A percentile compares a stretch with the other conserved stretches of the same genome.
Evolutionary conservation across 345 rosid genomes (phyloP).

Genomic region (Eucalyptus microcorys): DNA sequence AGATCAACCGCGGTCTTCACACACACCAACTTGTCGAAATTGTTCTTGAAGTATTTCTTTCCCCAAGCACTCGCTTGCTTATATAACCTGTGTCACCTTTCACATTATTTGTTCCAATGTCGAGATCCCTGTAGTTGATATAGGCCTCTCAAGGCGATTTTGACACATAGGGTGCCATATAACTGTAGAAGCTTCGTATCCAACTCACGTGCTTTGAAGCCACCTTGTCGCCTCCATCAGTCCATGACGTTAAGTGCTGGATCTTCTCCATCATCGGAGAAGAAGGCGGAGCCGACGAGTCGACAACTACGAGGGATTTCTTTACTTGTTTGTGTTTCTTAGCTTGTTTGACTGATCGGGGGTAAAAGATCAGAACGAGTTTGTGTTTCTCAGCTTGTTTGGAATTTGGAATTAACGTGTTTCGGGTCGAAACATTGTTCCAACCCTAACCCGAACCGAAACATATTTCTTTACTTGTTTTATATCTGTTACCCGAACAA

Average conservation of each 20-base stretch:
- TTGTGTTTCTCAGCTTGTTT: too few relatives aligned
- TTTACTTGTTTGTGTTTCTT: too few relatives aligned
- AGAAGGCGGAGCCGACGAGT: too few relatives aligned
- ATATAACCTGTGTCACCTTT: neutral
- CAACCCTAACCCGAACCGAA: too few relatives aligned
- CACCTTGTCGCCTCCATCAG: neutral
- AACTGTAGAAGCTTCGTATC: conserved; percentile 6
- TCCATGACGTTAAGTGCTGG: neutral
- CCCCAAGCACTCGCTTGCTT: conserved; percentile 24
- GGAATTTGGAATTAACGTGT: too few relatives aligned
- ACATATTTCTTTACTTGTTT: too few relatives aligned
- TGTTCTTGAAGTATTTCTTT: neutral
- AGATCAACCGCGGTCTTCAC: conserved; percentile 21
- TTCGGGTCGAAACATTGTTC: too few relatives aligned
- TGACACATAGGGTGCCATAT: neutral
- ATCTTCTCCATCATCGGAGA: too few relatives aligned
- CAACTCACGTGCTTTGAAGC: conserved; percentile 1
- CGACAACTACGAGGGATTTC: too few relatives aligned
- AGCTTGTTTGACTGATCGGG: too few relatives aligned
- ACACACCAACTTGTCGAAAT: conserved; percentile 14
- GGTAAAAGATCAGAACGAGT: too few relatives aligned
- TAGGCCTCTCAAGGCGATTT: neutral
- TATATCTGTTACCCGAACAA: too few relatives aligned
- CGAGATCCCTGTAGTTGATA: neutral
- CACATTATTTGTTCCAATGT: neutral